Evolutionary conservation across 805 yeast species (phyloP), one percentile per base, ranked within the genome.

Genomic region (Nakazawaea ernobii): DNA sequence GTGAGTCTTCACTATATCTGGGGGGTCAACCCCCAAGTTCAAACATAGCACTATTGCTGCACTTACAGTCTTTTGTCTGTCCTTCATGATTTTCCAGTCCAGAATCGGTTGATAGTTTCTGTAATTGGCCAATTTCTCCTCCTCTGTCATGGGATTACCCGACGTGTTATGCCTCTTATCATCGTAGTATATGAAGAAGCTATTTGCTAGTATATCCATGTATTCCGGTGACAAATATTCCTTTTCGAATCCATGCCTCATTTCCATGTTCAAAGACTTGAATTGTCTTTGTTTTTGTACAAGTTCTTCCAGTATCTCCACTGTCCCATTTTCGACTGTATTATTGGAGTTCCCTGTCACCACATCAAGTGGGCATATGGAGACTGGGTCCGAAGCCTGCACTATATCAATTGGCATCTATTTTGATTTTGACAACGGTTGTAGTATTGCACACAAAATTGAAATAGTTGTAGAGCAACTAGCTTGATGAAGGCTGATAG

Each of bases 1-100:
- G 52, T 86, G 89, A 0, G 97, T 89, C 61, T 90, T 88, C 60
- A 87, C 80, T 27, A 91, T 81, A 65, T 94, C 99, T 0, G 99
- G 99, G 2, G 99, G 99, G 55, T 92, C 98, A 1, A 94, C 97
- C 8, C 98, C 97, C 26, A 92, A 66, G 60, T 94, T 94, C 35
- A 94, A 70, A 63, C 99, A 94, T 42, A 94, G 69, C 43, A 94
- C 90, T 8, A 94, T 70, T 13, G 96, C 97, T 0, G 97, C 99
- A 46, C 87, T 83, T 10, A 91, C 89, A 1, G 99, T 94, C 60
- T 91, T 86, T 59, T 86, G 96, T 39, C 97, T 78, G 55, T 90
- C 96, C 51, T 84, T 81, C 75, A 89, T 86, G 29, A 83, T 77
- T 54, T 95, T 86, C 99, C 99, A 94, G 60, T 92, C 97, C 2